Conservation (phyloP, 2,329 filamentous ascomycete genomes). For the Emmonsiellopsis sp. region DNA sequence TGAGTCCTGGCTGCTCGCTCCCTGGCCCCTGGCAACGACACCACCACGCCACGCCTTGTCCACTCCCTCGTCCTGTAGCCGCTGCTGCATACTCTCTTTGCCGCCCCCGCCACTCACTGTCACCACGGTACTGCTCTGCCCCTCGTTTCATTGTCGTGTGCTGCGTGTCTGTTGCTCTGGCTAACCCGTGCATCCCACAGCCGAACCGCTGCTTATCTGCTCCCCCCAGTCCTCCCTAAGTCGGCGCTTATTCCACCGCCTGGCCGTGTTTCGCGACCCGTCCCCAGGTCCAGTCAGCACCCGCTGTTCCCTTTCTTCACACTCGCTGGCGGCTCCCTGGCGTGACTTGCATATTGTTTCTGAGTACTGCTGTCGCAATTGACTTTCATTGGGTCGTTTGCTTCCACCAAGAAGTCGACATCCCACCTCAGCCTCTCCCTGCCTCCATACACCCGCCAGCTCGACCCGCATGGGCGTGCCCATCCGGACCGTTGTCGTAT, state of each 20-base stretch:
- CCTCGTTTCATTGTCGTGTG: too few relatives aligned
- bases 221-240: background rate
- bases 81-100: background rate
- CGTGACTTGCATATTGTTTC: conserved; percentile 4
- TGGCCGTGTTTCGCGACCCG: background rate
- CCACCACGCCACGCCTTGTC: too few relatives aligned
- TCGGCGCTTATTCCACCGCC: conserved; percentile 2
- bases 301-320: background rate
- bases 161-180: background rate
- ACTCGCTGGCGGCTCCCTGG: background rate
- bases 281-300: conserved; percentile 1
- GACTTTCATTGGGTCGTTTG: background rate
- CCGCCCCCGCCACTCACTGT: too few relatives aligned
- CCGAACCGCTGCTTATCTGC: background rate
- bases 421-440: background rate
- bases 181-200: background rate
- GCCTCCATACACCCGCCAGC: background rate
- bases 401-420: background rate
- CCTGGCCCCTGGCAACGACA: background rate
- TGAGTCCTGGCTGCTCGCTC: background rate
- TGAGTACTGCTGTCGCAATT: background rate
- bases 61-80: background rate
- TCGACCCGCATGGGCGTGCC: background rate
- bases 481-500: background rate
- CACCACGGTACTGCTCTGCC: too few relatives aligned